A percentile compares a stretch with the other conserved stretches of the same genome.
Evolutionary conservation across 2,329 filamentous ascomycete genomes (phyloP).

Genomic region (Talaromyces islandicus): DNA sequence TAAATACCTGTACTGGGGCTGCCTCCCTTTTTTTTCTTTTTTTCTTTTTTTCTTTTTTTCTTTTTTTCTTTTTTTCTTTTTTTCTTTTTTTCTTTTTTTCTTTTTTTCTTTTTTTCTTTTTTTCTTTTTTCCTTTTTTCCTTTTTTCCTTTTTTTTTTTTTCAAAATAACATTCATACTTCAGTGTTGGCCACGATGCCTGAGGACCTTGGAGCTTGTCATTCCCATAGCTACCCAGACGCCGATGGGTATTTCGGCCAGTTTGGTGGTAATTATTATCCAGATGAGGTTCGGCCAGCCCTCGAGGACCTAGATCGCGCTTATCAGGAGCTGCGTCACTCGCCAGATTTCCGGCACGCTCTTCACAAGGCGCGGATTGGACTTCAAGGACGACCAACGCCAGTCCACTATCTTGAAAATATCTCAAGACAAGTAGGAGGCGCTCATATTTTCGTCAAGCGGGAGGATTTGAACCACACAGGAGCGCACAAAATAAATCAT

Average conservation of each 20-base stretch:
- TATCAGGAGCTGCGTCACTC: slow-evolving; percentile 12
- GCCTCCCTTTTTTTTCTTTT: too few relatives aligned
- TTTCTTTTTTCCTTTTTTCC: too few relatives aligned
- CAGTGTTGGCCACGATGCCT: not conserved
- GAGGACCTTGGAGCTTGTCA: not conserved
- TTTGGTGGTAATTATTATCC: slow-evolving; percentile 14
- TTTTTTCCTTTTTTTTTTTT: too few relatives aligned
- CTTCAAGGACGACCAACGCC: slow-evolving; percentile 28
- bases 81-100: too few relatives aligned
- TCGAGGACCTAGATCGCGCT: slow-evolving; percentile 11
- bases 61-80: too few relatives aligned
- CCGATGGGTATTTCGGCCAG: slow-evolving; percentile 1
- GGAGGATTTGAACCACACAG: slow-evolving; percentile 86
- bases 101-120: too few relatives aligned
- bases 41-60: too few relatives aligned
- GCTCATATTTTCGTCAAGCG: slow-evolving; percentile 58
- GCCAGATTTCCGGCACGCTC: slow-evolving; percentile 11
- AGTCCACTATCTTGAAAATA: slow-evolving; percentile 33
- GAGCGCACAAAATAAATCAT: slow-evolving; percentile 93
- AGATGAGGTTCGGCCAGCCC: slow-evolving; percentile 10
- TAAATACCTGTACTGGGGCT: too few relatives aligned
- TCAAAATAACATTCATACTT: too few relatives aligned
- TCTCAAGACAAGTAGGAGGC: slow-evolving; percentile 65
- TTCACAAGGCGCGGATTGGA: slow-evolving; percentile 10
- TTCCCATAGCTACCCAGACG: slow-evolving; percentile 8